Base-by-base conservation (phyloP, 2,329 filamentous ascomycete species). In the Botrytis paeoniae region DNA sequence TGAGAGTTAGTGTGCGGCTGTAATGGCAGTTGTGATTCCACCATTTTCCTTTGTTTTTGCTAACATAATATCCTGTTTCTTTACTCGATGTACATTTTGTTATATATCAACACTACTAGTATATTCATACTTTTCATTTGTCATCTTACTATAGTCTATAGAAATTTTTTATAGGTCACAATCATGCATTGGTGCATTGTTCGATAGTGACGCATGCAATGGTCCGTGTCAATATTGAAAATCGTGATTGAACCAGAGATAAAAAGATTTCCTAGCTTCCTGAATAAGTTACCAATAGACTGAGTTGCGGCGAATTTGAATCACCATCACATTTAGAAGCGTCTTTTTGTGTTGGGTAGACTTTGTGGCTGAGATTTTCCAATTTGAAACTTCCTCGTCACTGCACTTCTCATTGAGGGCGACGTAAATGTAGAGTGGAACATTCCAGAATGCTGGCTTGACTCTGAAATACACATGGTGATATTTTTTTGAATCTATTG, bases 21-120 rank as follows among this genome's bases (percentile, higher is more conserved):
- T 62, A 39, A 39, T 62, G 60, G 37, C 25, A 25, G 37, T 39
- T 62, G 14, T 62, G 12, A 37, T 62, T 25, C 16, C 25, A 29
- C 48, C 7, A 54, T 54, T n/a, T 54, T 54, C 48, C 25, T 54
- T n/a, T 54, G 25, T 65, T 48, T 37, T 37, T 37, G 45, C 7
- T 37, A n/a, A 32, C 32, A n/a, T 65, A 35, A 65, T 65, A 65
- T 65, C 43, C 43, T 37, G 25, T n/a, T 65, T n/a, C 20, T 65
- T 66, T 29, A n/a, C 48, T 54, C 25, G 4, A 54, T n/a, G 12
- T 12, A n/a, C 2, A n/a, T 54, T n/a, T n/a, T 54, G 12, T 54
- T n/a, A n/a, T n/a, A 54, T 54, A n/a, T 54, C 48, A 51, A 16
- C 48, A n/a, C 25, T 54, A 54, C 48, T n/a, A n/a, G 48, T 54